phyloP scores from a whole-genome alignment of 345 rosid species.

The Diplotaxis tenuifolia region DNA sequence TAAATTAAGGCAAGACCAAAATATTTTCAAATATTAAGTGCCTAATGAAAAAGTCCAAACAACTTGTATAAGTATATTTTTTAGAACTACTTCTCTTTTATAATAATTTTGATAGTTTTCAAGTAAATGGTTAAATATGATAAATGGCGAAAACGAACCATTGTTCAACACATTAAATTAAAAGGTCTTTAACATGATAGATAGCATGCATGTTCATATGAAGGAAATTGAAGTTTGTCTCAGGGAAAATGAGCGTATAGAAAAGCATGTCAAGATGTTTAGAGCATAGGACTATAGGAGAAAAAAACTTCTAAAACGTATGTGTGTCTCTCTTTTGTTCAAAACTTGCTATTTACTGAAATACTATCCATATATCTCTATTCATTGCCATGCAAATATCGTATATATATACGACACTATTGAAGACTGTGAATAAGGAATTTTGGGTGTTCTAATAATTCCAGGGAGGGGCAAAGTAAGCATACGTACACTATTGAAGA shows the following conservation, averaged over 20 bases:
- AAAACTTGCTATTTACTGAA: not conserved
- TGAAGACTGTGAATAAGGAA: not conserved
- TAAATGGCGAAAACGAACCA: not conserved
- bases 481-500: conserved; percentile 52
- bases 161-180: not conserved
- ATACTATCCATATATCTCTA: not conserved
- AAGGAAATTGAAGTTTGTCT: not conserved
- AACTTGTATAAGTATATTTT: too few species aligned
- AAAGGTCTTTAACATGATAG: not conserved
- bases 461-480: not conserved
- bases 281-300: not conserved
- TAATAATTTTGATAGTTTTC: too few species aligned
- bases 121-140: not conserved
- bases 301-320: not conserved
- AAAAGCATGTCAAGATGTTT: not conserved
- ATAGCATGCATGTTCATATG: not conserved
- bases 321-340: not conserved
- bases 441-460: not conserved
- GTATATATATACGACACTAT: not conserved
- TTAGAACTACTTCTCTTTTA: too few species aligned
- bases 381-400: not conserved
- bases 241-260: not conserved
- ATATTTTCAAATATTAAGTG: too few species aligned
- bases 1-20: too few species aligned
- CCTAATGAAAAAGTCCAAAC: too few species aligned